These are phyloP conservation scores for Letharia lupina DNA, from an alignment of 495 filamentous ascomycete species.

Conservation along the genomic window DNA sequence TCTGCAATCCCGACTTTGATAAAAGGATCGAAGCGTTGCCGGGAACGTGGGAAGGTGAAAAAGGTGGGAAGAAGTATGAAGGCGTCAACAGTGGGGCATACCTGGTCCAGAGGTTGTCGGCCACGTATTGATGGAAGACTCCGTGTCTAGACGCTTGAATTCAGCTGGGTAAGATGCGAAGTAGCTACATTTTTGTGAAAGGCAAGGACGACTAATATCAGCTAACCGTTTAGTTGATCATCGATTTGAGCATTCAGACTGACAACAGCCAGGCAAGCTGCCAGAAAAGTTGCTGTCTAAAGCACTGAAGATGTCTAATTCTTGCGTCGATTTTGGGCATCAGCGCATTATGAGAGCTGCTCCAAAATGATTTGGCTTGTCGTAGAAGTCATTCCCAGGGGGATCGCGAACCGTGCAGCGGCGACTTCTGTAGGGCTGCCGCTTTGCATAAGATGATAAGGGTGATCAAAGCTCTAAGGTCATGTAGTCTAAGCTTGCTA, in stretches of 20 bases:
- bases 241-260: neutral
- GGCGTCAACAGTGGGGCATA: slow-evolving; percentile 76
- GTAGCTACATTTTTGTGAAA: neutral
- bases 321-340: too few relatives aligned
- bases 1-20: slow-evolving; percentile 86
- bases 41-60: slow-evolving; percentile 64
- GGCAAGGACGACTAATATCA: neutral
- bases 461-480: too few relatives aligned
- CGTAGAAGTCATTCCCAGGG: too few relatives aligned
- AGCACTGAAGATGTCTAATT: too few relatives aligned
- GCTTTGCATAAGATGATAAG: too few relatives aligned
- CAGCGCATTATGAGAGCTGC: too few relatives aligned
- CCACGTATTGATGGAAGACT: slow-evolving; percentile 50
- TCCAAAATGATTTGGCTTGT: too few relatives aligned
- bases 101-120: slow-evolving; percentile 65
- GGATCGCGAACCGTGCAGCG: too few relatives aligned
- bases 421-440: too few relatives aligned
- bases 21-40: slow-evolving; percentile 75
- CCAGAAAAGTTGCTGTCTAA: too few relatives aligned
- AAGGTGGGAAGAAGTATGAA: slow-evolving; percentile 65
- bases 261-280: neutral
- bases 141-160: neutral
- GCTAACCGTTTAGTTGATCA: neutral
- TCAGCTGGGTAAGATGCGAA: neutral
- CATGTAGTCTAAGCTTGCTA: too few relatives aligned